Conservation (phyloP, 768 basidiomycete species). For the Solioccasus polychromus region DNA sequence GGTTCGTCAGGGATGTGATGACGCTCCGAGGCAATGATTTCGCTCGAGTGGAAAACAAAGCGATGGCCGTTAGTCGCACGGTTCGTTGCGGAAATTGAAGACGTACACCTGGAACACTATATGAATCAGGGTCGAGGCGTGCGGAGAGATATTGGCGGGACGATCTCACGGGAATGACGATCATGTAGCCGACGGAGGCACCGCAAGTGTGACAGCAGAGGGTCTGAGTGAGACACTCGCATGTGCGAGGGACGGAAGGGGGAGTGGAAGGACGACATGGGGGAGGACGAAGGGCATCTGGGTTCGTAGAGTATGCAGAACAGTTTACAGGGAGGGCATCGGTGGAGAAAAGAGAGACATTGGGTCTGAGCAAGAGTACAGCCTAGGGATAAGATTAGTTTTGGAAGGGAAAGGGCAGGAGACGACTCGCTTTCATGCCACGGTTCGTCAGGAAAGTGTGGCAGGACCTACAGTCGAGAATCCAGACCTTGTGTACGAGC, state of each 20-base stretch:
- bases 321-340: constrained; percentile 79
- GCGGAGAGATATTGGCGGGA: constrained; percentile 3
- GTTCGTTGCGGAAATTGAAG: constrained; percentile 62
- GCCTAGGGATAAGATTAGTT: constrained; percentile 45
- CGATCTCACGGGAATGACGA: constrained; percentile 56
- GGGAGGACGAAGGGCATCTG: constrained; percentile 40
- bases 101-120: constrained; percentile 70
- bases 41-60: constrained; percentile 80
- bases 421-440: constrained; percentile 69
- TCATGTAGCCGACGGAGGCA: constrained; percentile 72
- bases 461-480: constrained; percentile 75
- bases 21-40: constrained; percentile 61
- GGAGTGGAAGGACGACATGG: constrained; percentile 36
- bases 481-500: constrained; percentile 73
- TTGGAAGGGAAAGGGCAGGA: neutral
- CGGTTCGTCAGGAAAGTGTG: constrained; percentile 75
- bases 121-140: constrained; percentile 11
- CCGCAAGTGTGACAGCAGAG: constrained; percentile 83
- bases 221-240: constrained; percentile 82
- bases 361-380: constrained; percentile 77
- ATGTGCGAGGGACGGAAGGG: constrained; percentile 50
- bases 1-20: constrained; percentile 62
- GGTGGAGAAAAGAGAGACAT: constrained; percentile 78
- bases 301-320: constrained; percentile 56
- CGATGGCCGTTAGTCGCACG: constrained; percentile 81